These are phyloP conservation scores for Aegilops umbellulata DNA, from an alignment of 176 grass and related monocot genomes.

Conservation along the genomic window DNA sequence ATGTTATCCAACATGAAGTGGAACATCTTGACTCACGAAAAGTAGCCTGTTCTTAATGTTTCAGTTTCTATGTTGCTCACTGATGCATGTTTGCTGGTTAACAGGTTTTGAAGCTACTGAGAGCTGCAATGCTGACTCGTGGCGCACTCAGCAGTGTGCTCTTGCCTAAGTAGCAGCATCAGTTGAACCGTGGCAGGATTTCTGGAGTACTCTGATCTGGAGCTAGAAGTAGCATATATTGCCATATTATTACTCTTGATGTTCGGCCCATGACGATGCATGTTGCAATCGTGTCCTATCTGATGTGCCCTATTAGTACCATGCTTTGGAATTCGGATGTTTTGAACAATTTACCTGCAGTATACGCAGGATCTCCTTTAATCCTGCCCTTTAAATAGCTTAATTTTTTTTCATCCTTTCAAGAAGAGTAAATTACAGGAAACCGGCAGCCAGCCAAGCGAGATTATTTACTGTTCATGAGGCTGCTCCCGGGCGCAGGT, in stretches of 20 bases:
- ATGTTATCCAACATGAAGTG: not conserved
- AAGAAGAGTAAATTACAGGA: too few relatives aligned
- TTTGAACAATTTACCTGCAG: not conserved
- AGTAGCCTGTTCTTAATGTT: not conserved
- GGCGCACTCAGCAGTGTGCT: conserved; percentile 2
- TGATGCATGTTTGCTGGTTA: not conserved
- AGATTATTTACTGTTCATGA: too few relatives aligned
- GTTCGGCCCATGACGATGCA: not conserved
- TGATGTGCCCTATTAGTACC: not conserved
- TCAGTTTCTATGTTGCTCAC: not conserved
- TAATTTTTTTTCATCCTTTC: not conserved
- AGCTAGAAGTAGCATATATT: too few relatives aligned
- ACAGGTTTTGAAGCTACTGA: not conserved
- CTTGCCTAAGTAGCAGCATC: conserved; percentile 5
- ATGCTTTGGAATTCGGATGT: not conserved
- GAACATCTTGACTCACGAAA: not conserved
- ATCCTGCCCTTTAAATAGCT: not conserved
- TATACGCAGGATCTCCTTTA: not conserved
- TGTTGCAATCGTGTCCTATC: not conserved
- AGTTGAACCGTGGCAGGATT: not conserved
- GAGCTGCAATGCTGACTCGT: not conserved
- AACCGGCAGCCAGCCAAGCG: too few relatives aligned
- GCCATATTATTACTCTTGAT: not conserved
- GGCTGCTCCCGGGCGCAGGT: too few relatives aligned
- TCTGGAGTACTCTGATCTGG: not conserved